A percentile compares a stretch with the other conserved stretches of the same genome.
phyloP scores from a whole-genome alignment of 208 protist species.

The Leishmania aethiopica region DNA sequence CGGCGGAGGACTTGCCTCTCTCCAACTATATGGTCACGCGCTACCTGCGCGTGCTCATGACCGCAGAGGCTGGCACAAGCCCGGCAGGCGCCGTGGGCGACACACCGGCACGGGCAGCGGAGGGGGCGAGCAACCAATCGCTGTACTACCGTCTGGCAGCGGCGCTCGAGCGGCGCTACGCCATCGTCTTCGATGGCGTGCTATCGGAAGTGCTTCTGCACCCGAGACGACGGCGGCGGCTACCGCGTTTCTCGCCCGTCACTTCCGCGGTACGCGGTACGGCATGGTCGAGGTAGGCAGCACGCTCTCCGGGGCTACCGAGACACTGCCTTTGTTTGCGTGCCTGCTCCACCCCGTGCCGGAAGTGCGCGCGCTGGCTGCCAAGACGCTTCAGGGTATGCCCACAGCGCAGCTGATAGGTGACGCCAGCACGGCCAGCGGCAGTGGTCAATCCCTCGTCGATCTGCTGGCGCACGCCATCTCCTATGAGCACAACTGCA shows the following conservation, averaged over 20 bases:
- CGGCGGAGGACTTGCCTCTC: conserved; percentile 72
- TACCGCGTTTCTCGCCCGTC: conserved; percentile 60
- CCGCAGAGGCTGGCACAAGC: conserved; percentile 21
- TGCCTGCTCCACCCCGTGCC: conserved; percentile 79
- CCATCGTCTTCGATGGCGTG: conserved; percentile 65
- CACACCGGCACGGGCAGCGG: conserved; percentile 2
- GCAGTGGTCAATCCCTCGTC: conserved; percentile 43
- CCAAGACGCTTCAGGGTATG: conserved; percentile 51
- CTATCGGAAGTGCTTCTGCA: conserved; percentile 61
- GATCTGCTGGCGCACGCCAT: conserved; percentile 54
- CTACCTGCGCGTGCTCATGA: conserved; percentile 52
- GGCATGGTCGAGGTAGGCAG: conserved; percentile 59
- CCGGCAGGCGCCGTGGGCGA: not conserved
- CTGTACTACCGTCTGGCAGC: conserved; percentile 42
- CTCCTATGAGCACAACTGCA: conserved; percentile 34
- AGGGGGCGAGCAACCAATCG: conserved; percentile 9
- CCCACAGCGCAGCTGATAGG: conserved; percentile 45
- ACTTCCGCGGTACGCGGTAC: conserved; percentile 79
- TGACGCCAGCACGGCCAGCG: not conserved
- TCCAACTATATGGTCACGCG: conserved; percentile 39
- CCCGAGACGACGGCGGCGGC: conserved; percentile 32
- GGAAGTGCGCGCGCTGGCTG: conserved; percentile 63
- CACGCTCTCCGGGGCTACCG: conserved; percentile 19
- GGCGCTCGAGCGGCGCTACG: conserved; percentile 72
- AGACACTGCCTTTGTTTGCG: conserved; percentile 77